Percentiles rank a stretch among this genome's conserved stretches.
These are phyloP conservation scores for Talaromyces pinophilus DNA, from an alignment of 2,329 filamentous ascomycete genomes.

Conservation along the genomic window DNA sequence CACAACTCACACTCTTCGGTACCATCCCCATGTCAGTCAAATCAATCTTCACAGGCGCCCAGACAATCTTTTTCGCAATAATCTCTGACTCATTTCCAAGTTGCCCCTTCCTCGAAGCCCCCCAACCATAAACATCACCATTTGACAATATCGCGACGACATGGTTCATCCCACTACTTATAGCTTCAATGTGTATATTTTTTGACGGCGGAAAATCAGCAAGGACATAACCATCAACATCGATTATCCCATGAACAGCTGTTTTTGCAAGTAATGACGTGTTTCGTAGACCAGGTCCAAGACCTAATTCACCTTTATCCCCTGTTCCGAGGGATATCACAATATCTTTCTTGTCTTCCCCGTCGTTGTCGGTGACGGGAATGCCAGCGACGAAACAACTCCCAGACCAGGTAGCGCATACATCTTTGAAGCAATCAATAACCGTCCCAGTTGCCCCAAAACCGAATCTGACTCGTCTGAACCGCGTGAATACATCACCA, in stretches of 20 bases:
- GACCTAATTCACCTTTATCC: conserved; percentile 70
- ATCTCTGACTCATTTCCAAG: conserved; percentile 60
- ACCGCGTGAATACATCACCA: conserved; percentile 17
- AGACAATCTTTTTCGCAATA: conserved; percentile 47
- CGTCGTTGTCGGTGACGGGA: background rate
- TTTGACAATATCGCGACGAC: conserved; percentile 70
- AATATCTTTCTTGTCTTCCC: conserved; percentile 54
- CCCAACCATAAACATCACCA: conserved; percentile 85
- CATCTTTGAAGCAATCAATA: conserved; percentile 43
- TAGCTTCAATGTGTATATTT: conserved; percentile 59
- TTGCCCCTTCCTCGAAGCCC: conserved; percentile 81
- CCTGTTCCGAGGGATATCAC: conserved; percentile 61
- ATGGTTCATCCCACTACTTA: conserved; percentile 77
- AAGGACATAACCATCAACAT: background rate
- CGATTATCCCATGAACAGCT: conserved; percentile 45
- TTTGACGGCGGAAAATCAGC: conserved; percentile 63
- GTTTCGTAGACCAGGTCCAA: conserved; percentile 46
- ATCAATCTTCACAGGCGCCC: conserved; percentile 63
- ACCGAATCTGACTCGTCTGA: conserved; percentile 33
- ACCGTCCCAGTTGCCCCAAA: conserved; percentile 15
- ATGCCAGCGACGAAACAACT: conserved; percentile 58
- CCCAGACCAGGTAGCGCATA: conserved; percentile 78
- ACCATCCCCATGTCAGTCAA: conserved; percentile 32
- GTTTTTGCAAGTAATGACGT: conserved; percentile 33
- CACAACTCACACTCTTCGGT: conserved; percentile 70